Base-by-base conservation (phyloP, 176 grass and related monocot species). In the Ensete glaucum region DNA sequence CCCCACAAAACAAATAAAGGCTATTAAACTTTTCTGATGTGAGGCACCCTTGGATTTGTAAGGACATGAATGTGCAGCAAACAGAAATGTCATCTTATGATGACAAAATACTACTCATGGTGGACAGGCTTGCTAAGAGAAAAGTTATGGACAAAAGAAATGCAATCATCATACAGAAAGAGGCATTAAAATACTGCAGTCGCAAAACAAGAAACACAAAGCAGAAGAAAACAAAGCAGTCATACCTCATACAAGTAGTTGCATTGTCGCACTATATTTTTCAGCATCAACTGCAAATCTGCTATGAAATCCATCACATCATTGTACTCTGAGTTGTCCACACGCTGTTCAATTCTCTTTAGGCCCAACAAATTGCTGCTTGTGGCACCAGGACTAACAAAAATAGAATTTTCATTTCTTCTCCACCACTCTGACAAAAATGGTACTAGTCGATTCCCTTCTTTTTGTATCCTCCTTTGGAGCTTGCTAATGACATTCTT, bases 401-500 rank as follows among this genome's bases (percentile, higher is more conserved):
- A 89, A 63, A 80, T 82, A 22, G 91, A 86, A 75, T 89, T 91
- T 69, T 94, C 86, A 74, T 99, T 94, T 82, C 85, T 88, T 64
- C 82, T 85, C 96, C 96, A 94, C 91, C 88, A 94, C 72, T 89
- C 89, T 64, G 88, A 87, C 83, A 99, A 87, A 56, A 89, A 76
- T 24, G 96, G 96, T 77, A 99, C 84, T 12, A 91, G 83, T 82
- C 94, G 84, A 60, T 89, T 79, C 14, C 96, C 96, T 54, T 99
- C 96, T 85, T 91, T 94, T 48, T 94, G 86, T 20, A 99, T 94
- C 79, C 90, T 91, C 75, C 87, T 94, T 82, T 91, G 92, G 62
- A 99, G 86, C 82, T 99, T 94, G 91, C 87, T 99, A 81, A 94
- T 94, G 12, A 99, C 96, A 87, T 99, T 91, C 91, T 99, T 99